These are phyloP conservation scores for Phytophthora niederhauseri DNA, from an alignment of 352 stramenopile species.

Conservation along the genomic window DNA sequence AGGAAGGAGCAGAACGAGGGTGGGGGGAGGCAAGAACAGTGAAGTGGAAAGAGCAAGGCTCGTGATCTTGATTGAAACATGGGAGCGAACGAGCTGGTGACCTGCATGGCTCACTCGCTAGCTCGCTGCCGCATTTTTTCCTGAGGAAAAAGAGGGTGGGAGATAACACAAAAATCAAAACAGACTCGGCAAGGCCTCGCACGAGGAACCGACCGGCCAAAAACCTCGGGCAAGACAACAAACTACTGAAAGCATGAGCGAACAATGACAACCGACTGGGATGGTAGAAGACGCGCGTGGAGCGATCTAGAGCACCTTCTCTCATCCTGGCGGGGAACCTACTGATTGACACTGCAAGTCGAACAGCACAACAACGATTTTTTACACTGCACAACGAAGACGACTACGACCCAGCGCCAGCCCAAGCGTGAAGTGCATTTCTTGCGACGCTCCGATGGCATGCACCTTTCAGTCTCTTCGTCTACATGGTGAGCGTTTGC, in stretches of 20 bases:
- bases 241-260: conserved; percentile 37
- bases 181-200: conserved; percentile 34
- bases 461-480: conserved; percentile 24
- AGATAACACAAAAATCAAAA: conserved; percentile 56
- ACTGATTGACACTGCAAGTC: conserved; percentile 16
- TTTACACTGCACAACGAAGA: conserved; percentile 35
- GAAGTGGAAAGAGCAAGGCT: conserved; percentile 41
- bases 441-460: conserved; percentile 15
- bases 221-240: conserved; percentile 30
- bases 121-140: conserved; percentile 31
- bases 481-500: conserved; percentile 26
- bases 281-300: conserved; percentile 11
- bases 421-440: conserved; percentile 11
- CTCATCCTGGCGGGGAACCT: conserved; percentile 17
- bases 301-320: conserved; percentile 19
- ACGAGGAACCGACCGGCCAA: conserved; percentile 29
- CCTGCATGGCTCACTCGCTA: conserved; percentile 20
- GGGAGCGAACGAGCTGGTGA: conserved; percentile 26
- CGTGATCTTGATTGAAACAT: conserved; percentile 38
- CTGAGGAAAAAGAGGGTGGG: conserved; percentile 28
- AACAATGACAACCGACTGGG: conserved; percentile 33
- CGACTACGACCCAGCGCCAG: conserved; percentile 16
- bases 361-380: conserved; percentile 10
- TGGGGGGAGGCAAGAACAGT: conserved; percentile 20
- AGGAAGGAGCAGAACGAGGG: conserved; percentile 9